Evolutionary conservation across 2,329 filamentous ascomycete genomes (phyloP).

Genomic region (Hypomyces perniciosus): DNA sequence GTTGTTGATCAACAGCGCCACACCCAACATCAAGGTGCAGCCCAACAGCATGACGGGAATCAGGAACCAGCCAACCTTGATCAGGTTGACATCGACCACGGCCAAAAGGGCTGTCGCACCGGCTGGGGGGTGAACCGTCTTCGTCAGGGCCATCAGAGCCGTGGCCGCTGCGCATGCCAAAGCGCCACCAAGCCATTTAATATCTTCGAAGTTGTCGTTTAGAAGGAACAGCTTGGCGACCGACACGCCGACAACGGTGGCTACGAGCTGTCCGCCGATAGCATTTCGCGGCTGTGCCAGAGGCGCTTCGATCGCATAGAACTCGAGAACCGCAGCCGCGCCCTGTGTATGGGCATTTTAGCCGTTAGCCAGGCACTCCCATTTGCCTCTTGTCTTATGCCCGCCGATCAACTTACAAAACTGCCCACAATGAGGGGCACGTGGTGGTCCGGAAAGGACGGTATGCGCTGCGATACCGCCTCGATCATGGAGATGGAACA

Average conservation of each 20-base stretch:
- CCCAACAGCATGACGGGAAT: conserved; percentile 58
- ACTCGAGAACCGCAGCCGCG: conserved; percentile 69
- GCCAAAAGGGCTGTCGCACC: conserved; percentile 68
- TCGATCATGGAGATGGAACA: conserved; percentile 54
- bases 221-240: conserved; percentile 61
- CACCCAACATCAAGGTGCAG: conserved; percentile 52
- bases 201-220: conserved; percentile 36
- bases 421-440: conserved; percentile 61
- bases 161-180: conserved; percentile 59
- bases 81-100: conserved; percentile 50
- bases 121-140: conserved; percentile 67
- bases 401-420: conserved; percentile 48
- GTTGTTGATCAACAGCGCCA: conserved; percentile 64
- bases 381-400: neutral
- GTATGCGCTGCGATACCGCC: conserved; percentile 48
- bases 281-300: conserved; percentile 68
- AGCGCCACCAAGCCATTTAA: conserved; percentile 60
- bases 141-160: conserved; percentile 61
- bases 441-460: conserved; percentile 45
- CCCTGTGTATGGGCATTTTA: conserved; percentile 41
- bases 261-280: conserved; percentile 60
- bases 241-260: conserved; percentile 53
- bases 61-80: conserved; percentile 61
- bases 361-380: neutral
- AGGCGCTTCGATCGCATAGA: conserved; percentile 64